Evolutionary conservation across 2,329 filamentous ascomycete genomes (phyloP).

Genomic region (Monosporascus sp.): DNA sequence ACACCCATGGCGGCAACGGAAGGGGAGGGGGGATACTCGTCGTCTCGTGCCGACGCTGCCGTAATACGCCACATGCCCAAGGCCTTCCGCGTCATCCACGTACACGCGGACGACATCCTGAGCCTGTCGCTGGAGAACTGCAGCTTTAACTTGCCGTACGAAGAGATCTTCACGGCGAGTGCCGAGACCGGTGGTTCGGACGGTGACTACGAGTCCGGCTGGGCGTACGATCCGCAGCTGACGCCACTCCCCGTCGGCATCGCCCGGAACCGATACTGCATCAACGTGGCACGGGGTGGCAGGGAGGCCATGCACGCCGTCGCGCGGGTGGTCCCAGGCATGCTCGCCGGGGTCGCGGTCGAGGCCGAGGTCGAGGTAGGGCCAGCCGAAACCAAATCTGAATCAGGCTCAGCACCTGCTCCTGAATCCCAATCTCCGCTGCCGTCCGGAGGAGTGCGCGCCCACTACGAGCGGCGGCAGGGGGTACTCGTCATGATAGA

Average conservation of each 20-base stretch:
- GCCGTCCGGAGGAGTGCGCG: not conserved
- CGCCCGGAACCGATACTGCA: slow-evolving; percentile 13
- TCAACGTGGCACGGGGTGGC: slow-evolving; percentile 12
- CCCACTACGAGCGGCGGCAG: not conserved
- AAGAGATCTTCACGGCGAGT: slow-evolving; percentile 13
- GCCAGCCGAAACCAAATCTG: not conserved
- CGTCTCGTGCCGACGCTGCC: not conserved
- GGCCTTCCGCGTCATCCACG: slow-evolving; percentile 15
- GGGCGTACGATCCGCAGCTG: slow-evolving; percentile 25
- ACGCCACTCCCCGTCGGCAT: slow-evolving; percentile 15
- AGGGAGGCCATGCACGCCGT: slow-evolving; percentile 3
- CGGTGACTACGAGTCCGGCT: slow-evolving; percentile 15
- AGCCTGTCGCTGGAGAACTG: slow-evolving; percentile 27
- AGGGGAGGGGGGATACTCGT: not conserved
- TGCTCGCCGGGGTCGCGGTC: slow-evolving; percentile 7
- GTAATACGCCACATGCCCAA: slow-evolving; percentile 8
- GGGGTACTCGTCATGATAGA: slow-evolving; percentile 18
- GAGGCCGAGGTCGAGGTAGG: not conserved
- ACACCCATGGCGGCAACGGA: slow-evolving; percentile 7
- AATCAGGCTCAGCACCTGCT: not conserved
- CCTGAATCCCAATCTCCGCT: not conserved
- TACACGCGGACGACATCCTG: slow-evolving; percentile 22
- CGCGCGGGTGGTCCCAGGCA: slow-evolving; percentile 7
- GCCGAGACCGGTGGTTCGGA: slow-evolving; percentile 1
- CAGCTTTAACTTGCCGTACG: slow-evolving; percentile 26